Percentiles rank a stretch among this genome's conserved stretches.
Conservation (phyloP, 2,329 filamentous ascomycete genomes). For the Nemania abortiva region DNA sequence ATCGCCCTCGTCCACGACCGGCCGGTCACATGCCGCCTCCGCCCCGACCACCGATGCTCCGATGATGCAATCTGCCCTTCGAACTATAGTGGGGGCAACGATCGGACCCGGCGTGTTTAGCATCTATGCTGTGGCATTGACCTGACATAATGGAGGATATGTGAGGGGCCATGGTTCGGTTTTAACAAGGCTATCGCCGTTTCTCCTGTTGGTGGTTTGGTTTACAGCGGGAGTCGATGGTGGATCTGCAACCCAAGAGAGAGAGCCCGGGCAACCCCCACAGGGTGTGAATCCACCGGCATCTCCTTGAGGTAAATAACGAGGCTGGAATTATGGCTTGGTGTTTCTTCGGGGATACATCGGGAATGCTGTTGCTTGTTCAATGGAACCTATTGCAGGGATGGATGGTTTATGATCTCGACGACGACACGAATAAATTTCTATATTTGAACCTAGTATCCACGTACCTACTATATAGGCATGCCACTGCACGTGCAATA, state of each 20-base stretch:
- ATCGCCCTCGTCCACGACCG: constrained; percentile 2
- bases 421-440: constrained; percentile 25
- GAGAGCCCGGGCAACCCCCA: not conserved
- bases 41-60: not conserved
- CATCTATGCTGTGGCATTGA: not conserved
- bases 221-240: not conserved
- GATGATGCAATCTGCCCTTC: not conserved
- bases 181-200: not conserved
- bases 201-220: not conserved
- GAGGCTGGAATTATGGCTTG: constrained; percentile 21
- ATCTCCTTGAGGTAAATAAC: constrained; percentile 9
- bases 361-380: constrained; percentile 10
- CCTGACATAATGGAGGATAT: not conserved
- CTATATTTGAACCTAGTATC: constrained; percentile 21
- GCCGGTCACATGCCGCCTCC: not conserved
- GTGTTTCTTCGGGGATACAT: constrained; percentile 17
- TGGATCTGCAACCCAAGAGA: not conserved
- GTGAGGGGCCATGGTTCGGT: not conserved
- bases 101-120: not conserved
- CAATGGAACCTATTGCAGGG: constrained; percentile 15
- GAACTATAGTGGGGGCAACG: not conserved
- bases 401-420: constrained; percentile 26
- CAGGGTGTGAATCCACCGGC: too few relatives aligned
- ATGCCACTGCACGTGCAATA: constrained; percentile 21
- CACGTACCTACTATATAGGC: constrained; percentile 1